Evolutionary conservation across 495 filamentous ascomycete species (phyloP), one percentile per base, ranked within the genome.

Genomic region (Elasticomyces elasticus): DNA sequence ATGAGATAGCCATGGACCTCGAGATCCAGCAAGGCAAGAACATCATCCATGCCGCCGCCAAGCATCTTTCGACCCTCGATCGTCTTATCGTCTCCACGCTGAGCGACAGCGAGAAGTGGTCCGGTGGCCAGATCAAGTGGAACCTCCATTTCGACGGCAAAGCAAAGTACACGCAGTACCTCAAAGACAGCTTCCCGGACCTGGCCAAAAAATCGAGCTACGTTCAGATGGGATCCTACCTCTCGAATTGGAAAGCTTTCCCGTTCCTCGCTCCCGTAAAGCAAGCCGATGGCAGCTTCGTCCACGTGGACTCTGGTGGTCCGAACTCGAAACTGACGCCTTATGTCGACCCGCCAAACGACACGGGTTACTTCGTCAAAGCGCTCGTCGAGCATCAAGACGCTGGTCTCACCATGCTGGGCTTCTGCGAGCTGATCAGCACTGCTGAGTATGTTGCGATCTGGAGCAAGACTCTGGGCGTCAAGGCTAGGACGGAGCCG

Each of bases 1-100:
- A 72, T 48, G 63, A 68, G 41, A 62, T 72, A 28, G 76, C 72
- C n/a, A 76, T 72, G 49, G 71, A 78, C 6, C 58, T 63, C 10
- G 77, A 80, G 55, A 49, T 78, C 5, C 60, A 61, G 22, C 71
- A 78, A 33, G 71, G 71, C 1, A 74, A 72, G 52, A 79, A 76
- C 48, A 66, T 75, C 23, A 69, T 70, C 7, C 67, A 77, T 52
- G 72, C 71, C 7, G 75, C 74, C 19, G 72, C 76, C 11, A 63
- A 56, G 17, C 38, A 26, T 15, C 44, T 55, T 22, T 38, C 51
- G 4, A 59, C 49, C 1, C 51, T 68, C 20, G 55, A 64, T 0
- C 56, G 54, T 4, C 61, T 68, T 49, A 58, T 66, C 27, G 40
- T 62, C 15, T 56, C 52, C 25, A 64, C 66, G 23, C 41, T 66